A percentile compares a stretch with the other conserved stretches of the same genome.
These are phyloP conservation scores for Oenanthe javanica DNA, from an alignment of 140 eudicot genomes.

Conservation along the genomic window DNA sequence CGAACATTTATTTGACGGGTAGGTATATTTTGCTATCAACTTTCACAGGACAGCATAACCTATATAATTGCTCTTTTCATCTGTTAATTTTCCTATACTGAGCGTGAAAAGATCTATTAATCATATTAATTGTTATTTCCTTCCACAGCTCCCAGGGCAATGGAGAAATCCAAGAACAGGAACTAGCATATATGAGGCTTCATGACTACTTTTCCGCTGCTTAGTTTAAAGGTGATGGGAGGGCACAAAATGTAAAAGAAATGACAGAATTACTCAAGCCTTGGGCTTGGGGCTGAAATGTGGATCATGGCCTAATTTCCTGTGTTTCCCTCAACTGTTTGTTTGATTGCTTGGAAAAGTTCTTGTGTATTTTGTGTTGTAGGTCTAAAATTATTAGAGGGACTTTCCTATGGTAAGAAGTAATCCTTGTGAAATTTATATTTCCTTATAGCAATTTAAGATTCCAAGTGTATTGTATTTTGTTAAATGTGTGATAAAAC, in stretches of 20 bases:
- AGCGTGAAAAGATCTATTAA: neutral
- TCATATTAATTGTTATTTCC: neutral
- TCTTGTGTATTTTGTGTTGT: conserved; percentile 12
- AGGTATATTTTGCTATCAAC: neutral
- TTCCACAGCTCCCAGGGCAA: conserved; percentile 71
- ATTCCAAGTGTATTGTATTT: conserved; percentile 8
- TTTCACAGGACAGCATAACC: neutral
- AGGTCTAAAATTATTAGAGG: conserved; percentile 7
- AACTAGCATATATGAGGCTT: conserved; percentile 28
- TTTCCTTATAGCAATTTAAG: conserved; percentile 13
- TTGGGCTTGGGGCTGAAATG: conserved; percentile 9
- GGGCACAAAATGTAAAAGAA: neutral
- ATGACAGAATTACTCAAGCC: conserved; percentile 9
- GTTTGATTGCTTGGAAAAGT: conserved; percentile 21
- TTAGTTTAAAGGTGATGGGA: conserved; percentile 5
- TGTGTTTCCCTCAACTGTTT: conserved; percentile 11
- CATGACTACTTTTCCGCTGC: conserved; percentile 16
- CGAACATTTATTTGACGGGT: neutral
- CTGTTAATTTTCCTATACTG: neutral
- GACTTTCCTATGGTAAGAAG: conserved; percentile 16
- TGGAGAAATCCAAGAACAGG: conserved; percentile 62
- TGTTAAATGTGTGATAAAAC: conserved; percentile 13
- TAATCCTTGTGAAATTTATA: conserved; percentile 19
- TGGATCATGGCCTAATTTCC: conserved; percentile 12
- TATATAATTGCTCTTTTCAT: neutral